A percentile compares a stretch with the other conserved stretches of the same genome.
Evolutionary conservation across 2,329 filamentous ascomycete genomes (phyloP).

Genomic region (Xylaria sp.): DNA sequence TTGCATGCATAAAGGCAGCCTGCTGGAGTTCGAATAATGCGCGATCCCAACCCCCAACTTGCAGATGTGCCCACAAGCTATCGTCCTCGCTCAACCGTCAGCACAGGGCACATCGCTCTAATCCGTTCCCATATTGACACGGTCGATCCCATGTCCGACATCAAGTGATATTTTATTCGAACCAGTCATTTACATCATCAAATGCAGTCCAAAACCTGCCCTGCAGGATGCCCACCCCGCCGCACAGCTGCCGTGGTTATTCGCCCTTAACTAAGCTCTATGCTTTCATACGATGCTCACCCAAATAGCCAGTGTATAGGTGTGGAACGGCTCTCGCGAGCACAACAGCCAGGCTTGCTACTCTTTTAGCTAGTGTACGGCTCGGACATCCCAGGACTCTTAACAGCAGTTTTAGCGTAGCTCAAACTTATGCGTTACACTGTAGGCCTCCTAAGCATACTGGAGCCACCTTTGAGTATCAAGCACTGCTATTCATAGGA

Average conservation of each 20-base stretch:
- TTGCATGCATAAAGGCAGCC: constrained; percentile 36
- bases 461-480: neutral
- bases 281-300: neutral
- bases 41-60: constrained; percentile 18
- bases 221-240: constrained; percentile 3
- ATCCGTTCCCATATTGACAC: constrained; percentile 5
- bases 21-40: constrained; percentile 20
- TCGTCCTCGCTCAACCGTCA: constrained; percentile 14
- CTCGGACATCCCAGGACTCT: neutral
- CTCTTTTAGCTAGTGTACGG: neutral
- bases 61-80: constrained; percentile 11
- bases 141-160: neutral
- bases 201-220: constrained; percentile 9
- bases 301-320: neutral
- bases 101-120: neutral
- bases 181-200: neutral
- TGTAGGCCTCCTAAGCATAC: neutral
- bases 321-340: neutral
- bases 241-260: neutral
- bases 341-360: neutral
- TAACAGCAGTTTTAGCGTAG: neutral
- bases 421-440: constrained; percentile 1
- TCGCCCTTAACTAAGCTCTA: neutral
- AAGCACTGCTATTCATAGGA: neutral
- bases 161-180: constrained; percentile 13